These are phyloP conservation scores for Irpex lacteus DNA, from an alignment of 1,284 basidiomycete genomes.

Conservation along the genomic window DNA sequence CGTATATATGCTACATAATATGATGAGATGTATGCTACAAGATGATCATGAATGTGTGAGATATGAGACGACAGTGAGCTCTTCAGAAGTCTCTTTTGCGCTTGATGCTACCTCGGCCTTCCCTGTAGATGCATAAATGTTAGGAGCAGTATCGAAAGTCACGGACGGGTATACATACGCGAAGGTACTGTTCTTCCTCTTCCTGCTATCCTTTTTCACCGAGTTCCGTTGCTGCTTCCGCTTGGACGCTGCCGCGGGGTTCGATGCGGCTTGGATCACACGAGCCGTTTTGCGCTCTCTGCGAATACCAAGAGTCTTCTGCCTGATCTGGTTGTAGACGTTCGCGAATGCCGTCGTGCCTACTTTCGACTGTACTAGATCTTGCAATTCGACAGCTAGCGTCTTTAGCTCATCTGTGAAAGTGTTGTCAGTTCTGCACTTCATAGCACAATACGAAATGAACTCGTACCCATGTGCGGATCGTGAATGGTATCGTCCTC, in stretches of 20 bases:
- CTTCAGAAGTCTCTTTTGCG: conserved; percentile 12
- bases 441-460: background rate
- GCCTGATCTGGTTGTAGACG: conserved; percentile 79
- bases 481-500: conserved; percentile 85
- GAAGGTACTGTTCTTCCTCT: conserved; percentile 66
- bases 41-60: background rate
- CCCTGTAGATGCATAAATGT: conserved; percentile 7
- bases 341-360: conserved; percentile 80
- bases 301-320: conserved; percentile 65
- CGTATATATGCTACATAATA: conserved; percentile 9
- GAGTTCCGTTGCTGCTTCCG: conserved; percentile 67
- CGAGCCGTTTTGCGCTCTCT: conserved; percentile 72
- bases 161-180: conserved; percentile 39
- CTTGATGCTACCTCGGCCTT: conserved; percentile 14
- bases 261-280: conserved; percentile 56
- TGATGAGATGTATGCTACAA: background rate
- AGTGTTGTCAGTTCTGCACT: background rate
- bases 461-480: conserved; percentile 70
- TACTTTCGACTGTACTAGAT: conserved; percentile 84
- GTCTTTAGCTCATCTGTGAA: conserved; percentile 80
- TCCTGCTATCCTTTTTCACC: conserved; percentile 79
- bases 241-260: conserved; percentile 78
- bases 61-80: background rate
- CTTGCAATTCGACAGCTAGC: conserved; percentile 83
- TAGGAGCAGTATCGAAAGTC: background rate